Evolutionary conservation across 2,329 filamentous ascomycete species (phyloP).

Genomic region (Aspergillus nomiae): DNA sequence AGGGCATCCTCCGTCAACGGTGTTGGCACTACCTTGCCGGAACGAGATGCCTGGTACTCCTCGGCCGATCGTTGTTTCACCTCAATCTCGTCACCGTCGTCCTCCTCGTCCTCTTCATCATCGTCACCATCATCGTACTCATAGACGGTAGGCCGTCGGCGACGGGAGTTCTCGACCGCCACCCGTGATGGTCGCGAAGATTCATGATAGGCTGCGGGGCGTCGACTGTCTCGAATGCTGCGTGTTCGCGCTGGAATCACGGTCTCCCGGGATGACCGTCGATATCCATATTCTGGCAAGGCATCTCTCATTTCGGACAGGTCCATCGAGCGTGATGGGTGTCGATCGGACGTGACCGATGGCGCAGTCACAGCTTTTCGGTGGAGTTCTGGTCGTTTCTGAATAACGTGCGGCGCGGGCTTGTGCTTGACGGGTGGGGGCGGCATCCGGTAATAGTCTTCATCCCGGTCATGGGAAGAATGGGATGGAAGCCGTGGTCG

Average conservation of each 20-base stretch:
- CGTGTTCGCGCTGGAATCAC: slow-evolving; percentile 37
- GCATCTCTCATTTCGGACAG: slow-evolving; percentile 35
- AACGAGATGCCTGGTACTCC: slow-evolving; percentile 41
- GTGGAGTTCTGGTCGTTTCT: slow-evolving; percentile 34
- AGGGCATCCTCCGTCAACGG: slow-evolving; percentile 40
- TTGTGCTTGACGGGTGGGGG: slow-evolving; percentile 39
- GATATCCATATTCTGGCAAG: slow-evolving; percentile 34
- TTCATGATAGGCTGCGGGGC: slow-evolving; percentile 37
- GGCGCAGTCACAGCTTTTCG: slow-evolving; percentile 36
- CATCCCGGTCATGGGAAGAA: slow-evolving; percentile 33
- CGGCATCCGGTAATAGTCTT: slow-evolving; percentile 48
- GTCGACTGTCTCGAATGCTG: slow-evolving; percentile 31
- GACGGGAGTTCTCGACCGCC: slow-evolving; percentile 37
- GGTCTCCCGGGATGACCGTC: slow-evolving; percentile 33
- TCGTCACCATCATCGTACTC: slow-evolving; percentile 28
- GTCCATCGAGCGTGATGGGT: slow-evolving; percentile 36
- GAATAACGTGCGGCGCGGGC: slow-evolving; percentile 37
- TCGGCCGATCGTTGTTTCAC: slow-evolving; percentile 41
- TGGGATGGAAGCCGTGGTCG: slow-evolving; percentile 34
- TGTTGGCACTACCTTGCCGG: slow-evolving; percentile 24
- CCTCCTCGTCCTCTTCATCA: slow-evolving; percentile 10
- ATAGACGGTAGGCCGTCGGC: slow-evolving; percentile 36
- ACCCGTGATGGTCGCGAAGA: slow-evolving; percentile 32
- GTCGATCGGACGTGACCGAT: slow-evolving; percentile 31
- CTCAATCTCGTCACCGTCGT: slow-evolving; percentile 33